Evolutionary conservation across 2,329 filamentous ascomycete genomes (phyloP).

Genomic region (Colletotrichum phormii): DNA sequence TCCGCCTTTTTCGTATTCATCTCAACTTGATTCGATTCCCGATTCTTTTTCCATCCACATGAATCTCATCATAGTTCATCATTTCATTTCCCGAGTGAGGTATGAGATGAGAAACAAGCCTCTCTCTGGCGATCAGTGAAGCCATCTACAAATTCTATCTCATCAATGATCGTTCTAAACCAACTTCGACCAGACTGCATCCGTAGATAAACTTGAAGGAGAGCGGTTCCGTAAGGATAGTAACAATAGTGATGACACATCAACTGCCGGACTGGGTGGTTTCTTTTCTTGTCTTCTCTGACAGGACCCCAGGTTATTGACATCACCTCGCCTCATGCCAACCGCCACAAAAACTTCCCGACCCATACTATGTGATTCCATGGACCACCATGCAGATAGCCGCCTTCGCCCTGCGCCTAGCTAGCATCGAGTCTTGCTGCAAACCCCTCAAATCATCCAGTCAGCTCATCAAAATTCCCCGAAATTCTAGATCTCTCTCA

Average conservation of each 20-base stretch:
- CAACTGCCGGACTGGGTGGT: background rate
- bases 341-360: conserved; percentile 5
- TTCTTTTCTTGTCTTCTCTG: background rate
- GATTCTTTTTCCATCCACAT: background rate
- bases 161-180: no score
- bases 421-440: background rate
- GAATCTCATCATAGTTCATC: background rate
- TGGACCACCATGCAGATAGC: conserved; percentile 22
- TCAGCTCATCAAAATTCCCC: conserved; percentile 17
- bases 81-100: background rate
- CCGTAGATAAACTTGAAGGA: no score
- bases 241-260: background rate
- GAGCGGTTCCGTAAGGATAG: no score
- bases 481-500: conserved; percentile 19
- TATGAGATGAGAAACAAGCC: background rate
- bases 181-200: no score
- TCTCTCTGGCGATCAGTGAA: background rate
- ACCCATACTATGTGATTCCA: conserved; percentile 3
- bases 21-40: background rate
- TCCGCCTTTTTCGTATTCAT: background rate
- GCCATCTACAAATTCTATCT: background rate
- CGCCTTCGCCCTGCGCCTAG: background rate
- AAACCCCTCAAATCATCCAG: conserved; percentile 1
- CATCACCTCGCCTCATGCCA: conserved; percentile 6
- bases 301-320: conserved; percentile 15